Base-by-base conservation (phyloP, 2,329 filamentous ascomycete genomes). In the Cytospora schulzeri region DNA sequence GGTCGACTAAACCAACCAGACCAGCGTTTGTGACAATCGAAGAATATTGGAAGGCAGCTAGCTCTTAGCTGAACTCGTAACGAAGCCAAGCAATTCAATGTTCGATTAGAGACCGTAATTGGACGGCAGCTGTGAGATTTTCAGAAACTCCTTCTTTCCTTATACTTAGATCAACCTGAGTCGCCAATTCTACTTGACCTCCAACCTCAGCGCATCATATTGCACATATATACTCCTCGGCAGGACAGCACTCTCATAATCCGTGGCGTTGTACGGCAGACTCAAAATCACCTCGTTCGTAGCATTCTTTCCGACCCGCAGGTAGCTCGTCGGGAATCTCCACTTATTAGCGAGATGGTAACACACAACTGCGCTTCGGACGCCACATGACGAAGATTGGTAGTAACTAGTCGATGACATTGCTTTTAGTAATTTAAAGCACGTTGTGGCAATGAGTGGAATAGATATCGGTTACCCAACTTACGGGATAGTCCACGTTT, bases 131-230 rank as follows among this genome's bases (percentile, higher is more conserved):
- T n/a, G n/a, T n/a, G n/a, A n/a, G 35, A 28, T 35, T 62, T 5
- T 51, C 38, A 41, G 2, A 22, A 8, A 55, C 3, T 17, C 4
- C 29, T 5, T 26, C 4, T 52, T 28, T 26, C 26, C 41, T 31
- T 35, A 9, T 50, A 55, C 26, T n/a, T 56, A 28, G 26, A 51
- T 22, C 15, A 17, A 24, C 14, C 3, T 28, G 4, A 12, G 1
- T 5, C 26, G 3, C 19, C 14, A 24, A 41, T 15, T n/a, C 69
- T 75, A 82, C 62, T 72, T 71, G 29, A 89, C 71, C 70, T 89
- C 87, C 55, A 89, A 69, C 58, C 86, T 78, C 71, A 89, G 69
- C 2, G 87, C 86, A 75, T 89, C 87, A 68, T 90, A 89, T 76
- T 89, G 86, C 7, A 89, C 81, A 72, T 89, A 89, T 0, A 86